Evolutionary conservation across 2,329 filamentous ascomycete species (phyloP).

Genomic region (Rhynchosporium secalis): DNA sequence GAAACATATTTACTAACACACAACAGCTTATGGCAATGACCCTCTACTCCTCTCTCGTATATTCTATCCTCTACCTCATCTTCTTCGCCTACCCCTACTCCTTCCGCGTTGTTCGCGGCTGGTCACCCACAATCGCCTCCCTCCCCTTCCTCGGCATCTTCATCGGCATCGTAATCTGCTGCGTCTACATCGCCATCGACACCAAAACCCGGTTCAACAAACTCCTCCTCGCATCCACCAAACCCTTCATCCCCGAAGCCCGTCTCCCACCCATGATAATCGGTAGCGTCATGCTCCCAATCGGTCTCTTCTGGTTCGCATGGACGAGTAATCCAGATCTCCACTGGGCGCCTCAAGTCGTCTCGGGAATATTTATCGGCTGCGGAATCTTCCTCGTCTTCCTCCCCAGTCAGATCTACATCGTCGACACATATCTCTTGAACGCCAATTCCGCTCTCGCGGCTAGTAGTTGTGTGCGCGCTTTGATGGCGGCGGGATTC

Average conservation of each 20-base stretch:
- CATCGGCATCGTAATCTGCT: constrained; percentile 41
- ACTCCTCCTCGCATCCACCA: not conserved
- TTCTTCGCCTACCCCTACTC: constrained; percentile 50
- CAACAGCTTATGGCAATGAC: constrained; percentile 22
- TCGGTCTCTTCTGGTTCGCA: constrained; percentile 53
- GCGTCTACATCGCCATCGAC: constrained; percentile 34
- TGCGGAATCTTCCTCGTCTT: constrained; percentile 48
- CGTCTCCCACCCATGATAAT: constrained; percentile 50
- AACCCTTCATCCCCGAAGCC: constrained; percentile 44
- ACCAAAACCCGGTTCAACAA: constrained; percentile 41
- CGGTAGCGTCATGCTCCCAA: constrained; percentile 45
- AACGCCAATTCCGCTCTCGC: constrained; percentile 31
- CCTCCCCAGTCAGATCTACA: constrained; percentile 47
- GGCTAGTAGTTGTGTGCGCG: constrained; percentile 26
- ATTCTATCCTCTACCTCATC: constrained; percentile 41
- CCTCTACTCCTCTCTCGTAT: constrained; percentile 34
- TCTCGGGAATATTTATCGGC: constrained; percentile 45
- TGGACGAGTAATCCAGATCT: constrained; percentile 47
- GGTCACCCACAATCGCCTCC: constrained; percentile 43
- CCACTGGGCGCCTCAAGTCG: constrained; percentile 45
- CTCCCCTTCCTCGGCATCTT: constrained; percentile 47
- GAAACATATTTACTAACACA: not conserved
- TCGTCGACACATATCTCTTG: constrained; percentile 47
- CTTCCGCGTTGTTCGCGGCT: constrained; percentile 45
- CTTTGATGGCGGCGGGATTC: constrained; percentile 38